Evolutionary conservation across 352 stramenopile species (phyloP).

Genomic region (Pythium biforme): DNA sequence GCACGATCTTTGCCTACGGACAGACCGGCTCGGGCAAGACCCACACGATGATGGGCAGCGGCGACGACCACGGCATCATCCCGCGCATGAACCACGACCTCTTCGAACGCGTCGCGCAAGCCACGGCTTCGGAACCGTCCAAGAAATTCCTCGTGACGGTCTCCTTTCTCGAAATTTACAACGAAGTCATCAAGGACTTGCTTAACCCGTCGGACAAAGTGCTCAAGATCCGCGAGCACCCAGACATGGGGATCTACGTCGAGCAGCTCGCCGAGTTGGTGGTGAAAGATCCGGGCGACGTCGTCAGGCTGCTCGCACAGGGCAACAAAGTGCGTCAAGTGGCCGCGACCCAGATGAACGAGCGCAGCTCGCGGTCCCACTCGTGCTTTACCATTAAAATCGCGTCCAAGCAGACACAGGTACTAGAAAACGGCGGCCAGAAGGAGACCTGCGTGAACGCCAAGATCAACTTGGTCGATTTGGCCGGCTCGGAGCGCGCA

Average conservation of each 20-base stretch:
- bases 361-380: conserved; percentile 86
- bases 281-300: conserved; percentile 72
- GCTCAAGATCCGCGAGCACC: conserved; percentile 92
- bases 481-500: conserved; percentile 87
- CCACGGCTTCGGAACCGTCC: conserved; percentile 30
- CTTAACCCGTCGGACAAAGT: conserved; percentile 91
- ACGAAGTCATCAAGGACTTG: conserved; percentile 93
- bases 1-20: conserved; percentile 78
- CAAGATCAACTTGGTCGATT: conserved; percentile 93
- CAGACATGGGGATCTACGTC: conserved; percentile 93
- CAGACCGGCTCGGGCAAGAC: conserved; percentile 63
- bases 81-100: conserved; percentile 88
- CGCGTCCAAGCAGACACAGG: conserved; percentile 70
- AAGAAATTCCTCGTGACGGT: conserved; percentile 87
- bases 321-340: conserved; percentile 88
- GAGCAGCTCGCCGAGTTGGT: conserved; percentile 88
- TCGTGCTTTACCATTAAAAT: conserved; percentile 92
- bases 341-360: conserved; percentile 92
- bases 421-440: conserved; percentile 38
- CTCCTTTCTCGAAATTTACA: conserved; percentile 96
- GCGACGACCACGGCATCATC: conserved; percentile 81
- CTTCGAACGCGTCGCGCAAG: conserved; percentile 57
- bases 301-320: conserved; percentile 84
- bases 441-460: conserved; percentile 84
- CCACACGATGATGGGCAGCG: conserved; percentile 70